A percentile compares a stretch with the other conserved stretches of the same genome.
phyloP scores from a whole-genome alignment of 495 filamentous ascomycete genomes.

The Chaetomidium leptoderma region DNA sequence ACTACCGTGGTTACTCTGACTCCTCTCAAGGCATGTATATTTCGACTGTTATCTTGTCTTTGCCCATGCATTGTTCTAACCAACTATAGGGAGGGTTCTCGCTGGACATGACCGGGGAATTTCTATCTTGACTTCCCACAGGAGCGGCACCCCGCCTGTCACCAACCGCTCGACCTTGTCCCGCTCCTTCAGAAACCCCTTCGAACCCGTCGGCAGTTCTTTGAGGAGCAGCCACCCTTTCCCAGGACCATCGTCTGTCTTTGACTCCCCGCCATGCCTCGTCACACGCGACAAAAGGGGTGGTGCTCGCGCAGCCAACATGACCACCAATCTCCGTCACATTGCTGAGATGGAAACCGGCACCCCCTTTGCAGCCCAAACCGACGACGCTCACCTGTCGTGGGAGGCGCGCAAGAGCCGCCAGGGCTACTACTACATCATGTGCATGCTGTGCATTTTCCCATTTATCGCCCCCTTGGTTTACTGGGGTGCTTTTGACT shows the following conservation, averaged over 20 bases:
- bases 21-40: not conserved
- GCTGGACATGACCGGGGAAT: not conserved
- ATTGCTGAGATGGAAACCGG: conserved; percentile 17
- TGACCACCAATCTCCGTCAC: conserved; percentile 10
- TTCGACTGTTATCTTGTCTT: not conserved
- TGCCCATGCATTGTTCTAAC: not conserved
- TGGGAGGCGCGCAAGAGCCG: conserved; percentile 24
- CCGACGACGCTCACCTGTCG: conserved; percentile 30
- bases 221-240: not conserved
- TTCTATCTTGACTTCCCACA: conserved; percentile 4
- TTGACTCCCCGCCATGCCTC: conserved; percentile 4
- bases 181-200: not conserved
- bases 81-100: not conserved
- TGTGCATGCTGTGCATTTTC: conserved; percentile 29
- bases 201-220: not conserved
- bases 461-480: conserved; percentile 36
- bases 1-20: not conserved
- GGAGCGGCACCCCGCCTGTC: conserved; percentile 7
- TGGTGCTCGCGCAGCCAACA: not conserved
- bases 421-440: conserved; percentile 26
- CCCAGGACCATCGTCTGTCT: not conserved
- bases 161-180: conserved; percentile 9
- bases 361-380: not conserved
- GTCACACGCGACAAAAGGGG: conserved; percentile 3
- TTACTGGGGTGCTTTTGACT: conserved; percentile 27